Evolutionary conservation across 2,329 filamentous ascomycete species (phyloP), one percentile per base, ranked within the genome.

Genomic region (Pseudogymnoascus sp.): DNA sequence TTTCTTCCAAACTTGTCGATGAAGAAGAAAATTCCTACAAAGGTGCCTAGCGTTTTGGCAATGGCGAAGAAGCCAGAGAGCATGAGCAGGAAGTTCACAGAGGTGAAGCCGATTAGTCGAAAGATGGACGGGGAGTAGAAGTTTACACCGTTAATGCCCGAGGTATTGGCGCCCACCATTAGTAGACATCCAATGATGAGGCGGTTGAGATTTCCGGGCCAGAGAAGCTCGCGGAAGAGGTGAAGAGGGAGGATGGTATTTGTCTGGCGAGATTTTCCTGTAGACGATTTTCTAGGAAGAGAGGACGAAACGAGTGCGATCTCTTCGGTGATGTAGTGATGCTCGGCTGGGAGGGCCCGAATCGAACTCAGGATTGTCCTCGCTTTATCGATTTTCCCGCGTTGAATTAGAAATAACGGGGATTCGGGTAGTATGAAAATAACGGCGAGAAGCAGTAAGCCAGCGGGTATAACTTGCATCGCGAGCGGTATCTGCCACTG

Each of bases 351-450:
- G n/a, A 63, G 40, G 38, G 19, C 17, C 15, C 61, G 61, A 26
- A 63, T 26, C 5, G 33, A 63, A 23, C 33, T 26, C n/a, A 63
- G 46, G 21, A 60, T 7, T 56, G 17, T 60, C 17, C 61, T 59
- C 7, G 61, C 61, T 56, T 19, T 23, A 2, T 5, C 29, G n/a
- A 15, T 23, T 33, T 42, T 9, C 31, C 46, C 61, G 15, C 35
- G 26, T 19, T 60, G 31, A 75, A 90, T 83, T 17, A 88, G 76
- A 73, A 78, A 90, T 19, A 88, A 82, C 0, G 88, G 88, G 0
- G 87, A 89, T 72, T 91, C 88, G 7, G 88, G 88, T 2, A 91
- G 80, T 63, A 90, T 65, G 40, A 87, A 67, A 76, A 91, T 31
- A 1, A 66, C 64, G 1, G 60, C 62, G 23, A 70, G 59, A 56